Base-by-base conservation (phyloP, 1,139 yeast genomes). In the Suhomyces kunorum region DNA sequence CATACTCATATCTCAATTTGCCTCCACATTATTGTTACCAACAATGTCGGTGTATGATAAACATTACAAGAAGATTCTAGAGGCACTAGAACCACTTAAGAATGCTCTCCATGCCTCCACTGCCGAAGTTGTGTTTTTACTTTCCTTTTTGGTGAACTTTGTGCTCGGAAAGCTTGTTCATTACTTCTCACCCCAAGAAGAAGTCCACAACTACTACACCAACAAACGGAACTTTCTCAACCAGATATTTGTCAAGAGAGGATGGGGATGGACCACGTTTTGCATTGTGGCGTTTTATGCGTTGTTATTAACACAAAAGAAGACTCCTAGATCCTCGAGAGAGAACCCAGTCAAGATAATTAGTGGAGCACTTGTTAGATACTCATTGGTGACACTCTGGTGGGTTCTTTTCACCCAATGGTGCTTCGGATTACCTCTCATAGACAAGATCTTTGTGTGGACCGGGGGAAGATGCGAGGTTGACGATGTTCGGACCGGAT, bases 251-350 rank as follows among this genome's bases (percentile, higher is more conserved):
- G 96, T 90, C 31, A 92, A 92, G 55, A 73, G 73, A 29, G 98
- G 97, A 3, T 92, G 98, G 98, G 74, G 80, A 12, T 92, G 98
- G 98, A 89, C 96, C 1, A 74, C 89, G 0, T 16, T 64, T 3
- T 58, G 51, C 13, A 49, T 71, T 6, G 42, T 54, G 1, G 38
- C 51, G 6, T 71, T 69, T 46, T 71, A 70, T 44, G 54, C 44
- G 2, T 14, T 46, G 13, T 30, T 47, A 7, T 30, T 42, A 13
- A 28, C 33, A 15, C 23, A 32, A 17, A 28, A 23, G 8, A 28
- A 16, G 27, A 15, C 31, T 6, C 16, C 14, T 11, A 24, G 23
- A 12, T 8, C 37, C 6, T 22, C 11, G 8, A 25, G 16, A 13
- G 16, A 28, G 7, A 16, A 18, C 11, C 34, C 32, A 20, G 32